Evolutionary conservation across 2,329 filamentous ascomycete genomes (phyloP).

Genomic region (Phialemonium atrogriseum): DNA sequence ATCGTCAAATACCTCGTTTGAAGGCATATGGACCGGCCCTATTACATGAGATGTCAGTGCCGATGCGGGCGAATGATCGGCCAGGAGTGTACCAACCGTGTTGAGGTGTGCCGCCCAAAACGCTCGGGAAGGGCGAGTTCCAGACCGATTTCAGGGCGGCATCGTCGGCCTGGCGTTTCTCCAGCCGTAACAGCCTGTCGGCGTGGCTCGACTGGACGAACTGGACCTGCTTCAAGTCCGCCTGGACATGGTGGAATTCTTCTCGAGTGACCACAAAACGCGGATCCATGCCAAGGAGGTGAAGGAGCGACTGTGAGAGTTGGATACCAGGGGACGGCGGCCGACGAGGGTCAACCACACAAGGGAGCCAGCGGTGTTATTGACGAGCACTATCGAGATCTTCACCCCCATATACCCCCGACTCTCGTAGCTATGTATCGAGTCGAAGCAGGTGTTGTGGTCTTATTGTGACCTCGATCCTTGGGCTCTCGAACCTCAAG

Average conservation of each 20-base stretch:
- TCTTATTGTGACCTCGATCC: constrained; percentile 13
- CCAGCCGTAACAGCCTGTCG: constrained; percentile 52
- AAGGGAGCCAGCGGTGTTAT: too few relatives aligned
- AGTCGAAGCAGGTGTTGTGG: too few relatives aligned
- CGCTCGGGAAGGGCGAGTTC: constrained; percentile 87
- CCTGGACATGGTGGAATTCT: constrained; percentile 60
- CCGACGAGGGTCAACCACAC: too few relatives aligned
- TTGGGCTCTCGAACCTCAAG: constrained; percentile 15
- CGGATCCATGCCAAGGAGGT: constrained; percentile 49
- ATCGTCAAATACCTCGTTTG: constrained; percentile 80
- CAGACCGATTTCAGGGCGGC: constrained; percentile 75
- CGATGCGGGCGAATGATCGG: not conserved
- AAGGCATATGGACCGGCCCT: constrained; percentile 74
- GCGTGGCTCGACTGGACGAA: constrained; percentile 53
- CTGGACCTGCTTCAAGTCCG: constrained; percentile 62
- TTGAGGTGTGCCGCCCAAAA: constrained; percentile 73
- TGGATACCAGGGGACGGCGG: constrained; percentile 7
- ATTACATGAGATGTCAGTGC: constrained; percentile 6
- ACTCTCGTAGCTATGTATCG: too few relatives aligned
- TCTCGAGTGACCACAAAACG: constrained; percentile 52
- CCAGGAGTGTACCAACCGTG: constrained; percentile 54
- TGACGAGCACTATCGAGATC: too few relatives aligned
- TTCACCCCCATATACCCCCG: too few relatives aligned
- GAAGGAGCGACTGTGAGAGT: constrained; percentile 1
- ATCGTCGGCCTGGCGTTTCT: constrained; percentile 61